Conservation (phyloP, 2,329 filamentous ascomycete species). For the Stagonosporopsis vannaccii region DNA sequence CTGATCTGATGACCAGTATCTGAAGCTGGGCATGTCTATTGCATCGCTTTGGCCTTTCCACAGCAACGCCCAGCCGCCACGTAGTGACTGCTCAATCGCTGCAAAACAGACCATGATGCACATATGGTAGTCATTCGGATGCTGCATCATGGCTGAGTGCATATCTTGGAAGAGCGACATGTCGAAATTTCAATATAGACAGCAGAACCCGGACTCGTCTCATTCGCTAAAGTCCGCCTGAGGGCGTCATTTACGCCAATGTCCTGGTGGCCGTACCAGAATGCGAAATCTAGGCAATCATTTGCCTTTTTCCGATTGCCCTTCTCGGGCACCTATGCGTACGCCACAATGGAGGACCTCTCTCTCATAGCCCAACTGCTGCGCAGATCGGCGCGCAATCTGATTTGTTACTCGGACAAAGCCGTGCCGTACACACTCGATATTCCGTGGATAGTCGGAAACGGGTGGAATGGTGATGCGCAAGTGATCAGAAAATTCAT, state of each 20-base stretch:
- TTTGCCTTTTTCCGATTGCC: not conserved
- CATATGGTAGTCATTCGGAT: not conserved
- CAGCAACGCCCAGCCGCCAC: not conserved
- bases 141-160: not conserved
- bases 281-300: not conserved
- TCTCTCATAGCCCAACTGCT: not conserved
- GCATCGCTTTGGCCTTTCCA: not conserved
- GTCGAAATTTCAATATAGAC: not conserved
- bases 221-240: not conserved
- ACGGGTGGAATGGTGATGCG: no score
- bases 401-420: not conserved
- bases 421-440: not conserved
- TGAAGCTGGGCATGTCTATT: not conserved
- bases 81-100: not conserved
- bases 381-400: not conserved
- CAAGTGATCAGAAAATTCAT: no score
- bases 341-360: not conserved
- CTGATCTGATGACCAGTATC: not conserved
- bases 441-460: not conserved
- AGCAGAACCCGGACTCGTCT: not conserved
- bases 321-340: not conserved
- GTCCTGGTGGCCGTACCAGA: not conserved
- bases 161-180: not conserved
- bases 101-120: not conserved
- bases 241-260: not conserved